Conservation (phyloP, 805 yeast genomes). For the Kodamaea kaohsiungensis region DNA sequence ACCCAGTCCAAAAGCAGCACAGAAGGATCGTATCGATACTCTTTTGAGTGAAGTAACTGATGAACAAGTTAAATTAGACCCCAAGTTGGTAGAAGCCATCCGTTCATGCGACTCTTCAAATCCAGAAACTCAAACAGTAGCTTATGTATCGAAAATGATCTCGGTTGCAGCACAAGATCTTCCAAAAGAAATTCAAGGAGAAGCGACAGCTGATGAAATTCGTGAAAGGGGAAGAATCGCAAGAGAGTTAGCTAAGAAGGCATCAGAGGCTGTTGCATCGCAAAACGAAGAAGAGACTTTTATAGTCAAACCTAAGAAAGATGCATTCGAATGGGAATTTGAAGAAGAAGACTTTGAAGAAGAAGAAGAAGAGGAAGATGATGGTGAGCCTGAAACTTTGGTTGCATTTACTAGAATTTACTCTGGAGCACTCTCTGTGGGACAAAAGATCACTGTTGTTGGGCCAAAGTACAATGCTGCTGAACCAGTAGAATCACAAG, state of each 20-base stretch:
- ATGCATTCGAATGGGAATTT: conserved; percentile 45
- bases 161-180: conserved; percentile 82
- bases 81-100: conserved; percentile 56
- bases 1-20: conserved; percentile 83
- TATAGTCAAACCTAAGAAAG: conserved; percentile 29
- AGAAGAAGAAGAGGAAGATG: conserved; percentile 47
- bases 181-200: conserved; percentile 52
- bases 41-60: conserved; percentile 47
- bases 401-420: conserved; percentile 89
- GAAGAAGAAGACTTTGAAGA: conserved; percentile 50
- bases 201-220: conserved; percentile 54
- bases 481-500: conserved; percentile 36
- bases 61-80: conserved; percentile 44
- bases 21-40: conserved; percentile 65
- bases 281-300: conserved; percentile 25
- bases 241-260: conserved; percentile 65
- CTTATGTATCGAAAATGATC: conserved; percentile 86
- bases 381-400: conserved; percentile 59
- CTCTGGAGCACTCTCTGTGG: conserved; percentile 77
- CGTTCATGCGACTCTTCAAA: conserved; percentile 65
- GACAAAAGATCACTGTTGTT: conserved; percentile 72
- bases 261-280: conserved; percentile 50
- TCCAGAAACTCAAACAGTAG: conserved; percentile 49
- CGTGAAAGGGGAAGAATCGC: conserved; percentile 64
- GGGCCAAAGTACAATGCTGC: conserved; percentile 87